phyloP scores from a whole-genome alignment of 1,139 yeast genomes.

The Candida pseudocylindracea region DNA sequence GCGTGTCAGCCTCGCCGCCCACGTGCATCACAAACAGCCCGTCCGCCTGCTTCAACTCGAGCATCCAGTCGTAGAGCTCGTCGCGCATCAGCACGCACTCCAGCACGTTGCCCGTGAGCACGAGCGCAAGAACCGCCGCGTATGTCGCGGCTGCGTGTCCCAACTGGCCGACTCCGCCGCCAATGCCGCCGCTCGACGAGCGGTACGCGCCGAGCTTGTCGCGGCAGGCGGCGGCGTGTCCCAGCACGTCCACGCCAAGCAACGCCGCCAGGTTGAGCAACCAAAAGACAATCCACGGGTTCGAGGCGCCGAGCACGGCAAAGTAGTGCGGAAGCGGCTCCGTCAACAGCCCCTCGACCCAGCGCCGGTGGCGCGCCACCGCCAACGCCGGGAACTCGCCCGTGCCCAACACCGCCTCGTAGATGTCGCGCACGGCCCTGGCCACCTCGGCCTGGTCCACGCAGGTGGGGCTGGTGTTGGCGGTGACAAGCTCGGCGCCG shows the following conservation, averaged over 20 bases:
- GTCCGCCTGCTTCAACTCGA: slow-evolving; percentile 35
- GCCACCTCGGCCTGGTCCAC: too few species aligned
- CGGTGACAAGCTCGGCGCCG: too few species aligned
- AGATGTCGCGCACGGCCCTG: too few species aligned
- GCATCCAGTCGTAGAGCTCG: slow-evolving; percentile 38
- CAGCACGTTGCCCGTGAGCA: slow-evolving; percentile 23
- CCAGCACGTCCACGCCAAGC: not conserved
- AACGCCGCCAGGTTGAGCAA: not conserved
- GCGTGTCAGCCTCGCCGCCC: slow-evolving; percentile 70
- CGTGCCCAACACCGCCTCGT: too few species aligned
- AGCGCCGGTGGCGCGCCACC: too few species aligned
- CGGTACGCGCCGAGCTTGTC: not conserved
- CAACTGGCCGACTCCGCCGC: slow-evolving; percentile 56
- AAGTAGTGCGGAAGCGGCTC: too few species aligned
- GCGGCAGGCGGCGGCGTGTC: not conserved
- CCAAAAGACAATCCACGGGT: too few species aligned
- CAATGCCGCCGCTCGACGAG: slow-evolving; percentile 35
- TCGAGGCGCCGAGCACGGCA: too few species aligned
- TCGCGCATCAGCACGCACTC: slow-evolving; percentile 8
- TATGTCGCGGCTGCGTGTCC: slow-evolving; percentile 79
- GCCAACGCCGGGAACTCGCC: too few species aligned
- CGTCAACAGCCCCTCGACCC: too few species aligned
- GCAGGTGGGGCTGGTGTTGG: too few species aligned
- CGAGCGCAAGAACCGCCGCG: slow-evolving; percentile 49
- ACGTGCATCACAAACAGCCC: slow-evolving; percentile 60